phyloP scores from a whole-genome alignment of 768 basidiomycete genomes.

The Lactarius hengduanensis region DNA sequence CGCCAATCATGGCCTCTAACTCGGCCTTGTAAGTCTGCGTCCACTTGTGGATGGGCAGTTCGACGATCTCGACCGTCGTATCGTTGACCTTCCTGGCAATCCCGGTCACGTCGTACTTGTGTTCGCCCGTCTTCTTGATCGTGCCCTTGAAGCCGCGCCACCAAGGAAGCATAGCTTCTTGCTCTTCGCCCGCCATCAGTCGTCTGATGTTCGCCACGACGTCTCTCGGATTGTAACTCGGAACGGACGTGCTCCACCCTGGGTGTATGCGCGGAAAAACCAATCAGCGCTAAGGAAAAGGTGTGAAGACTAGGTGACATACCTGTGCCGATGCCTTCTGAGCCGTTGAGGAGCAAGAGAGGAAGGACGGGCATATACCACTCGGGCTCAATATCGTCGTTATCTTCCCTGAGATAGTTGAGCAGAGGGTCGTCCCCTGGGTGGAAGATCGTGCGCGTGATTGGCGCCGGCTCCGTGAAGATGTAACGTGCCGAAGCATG shows the following conservation, averaged over 20 bases:
- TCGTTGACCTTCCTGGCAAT: conserved; percentile 73
- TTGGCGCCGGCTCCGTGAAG: conserved; percentile 72
- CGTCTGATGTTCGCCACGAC: conserved; percentile 86
- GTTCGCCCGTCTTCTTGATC: conserved; percentile 75
- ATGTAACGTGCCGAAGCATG: conserved; percentile 97
- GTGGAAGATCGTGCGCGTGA: conserved; percentile 78
- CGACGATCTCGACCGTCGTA: conserved; percentile 91
- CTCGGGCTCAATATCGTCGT: conserved; percentile 83
- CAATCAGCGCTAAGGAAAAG: conserved; percentile 11
- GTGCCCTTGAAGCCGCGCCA: conserved; percentile 94
- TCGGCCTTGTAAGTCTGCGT: conserved; percentile 91
- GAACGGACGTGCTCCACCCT: conserved; percentile 96
- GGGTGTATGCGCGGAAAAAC: not conserved
- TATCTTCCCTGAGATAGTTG: conserved; percentile 83
- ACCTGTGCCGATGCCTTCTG: conserved; percentile 98
- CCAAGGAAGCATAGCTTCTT: conserved; percentile 91
- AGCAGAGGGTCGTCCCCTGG: conserved; percentile 85
- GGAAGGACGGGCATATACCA: conserved; percentile 92
- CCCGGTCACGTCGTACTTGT: conserved; percentile 84
- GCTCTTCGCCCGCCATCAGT: conserved; percentile 81
- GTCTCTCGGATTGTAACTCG: conserved; percentile 89
- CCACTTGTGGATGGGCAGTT: conserved; percentile 95
- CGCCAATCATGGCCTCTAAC: conserved; percentile 83
- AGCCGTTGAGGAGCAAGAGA: conserved; percentile 86
- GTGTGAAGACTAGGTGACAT: not conserved